Base-by-base conservation (phyloP, 1,139 yeast genomes). In the Taphrina betulina region DNA sequence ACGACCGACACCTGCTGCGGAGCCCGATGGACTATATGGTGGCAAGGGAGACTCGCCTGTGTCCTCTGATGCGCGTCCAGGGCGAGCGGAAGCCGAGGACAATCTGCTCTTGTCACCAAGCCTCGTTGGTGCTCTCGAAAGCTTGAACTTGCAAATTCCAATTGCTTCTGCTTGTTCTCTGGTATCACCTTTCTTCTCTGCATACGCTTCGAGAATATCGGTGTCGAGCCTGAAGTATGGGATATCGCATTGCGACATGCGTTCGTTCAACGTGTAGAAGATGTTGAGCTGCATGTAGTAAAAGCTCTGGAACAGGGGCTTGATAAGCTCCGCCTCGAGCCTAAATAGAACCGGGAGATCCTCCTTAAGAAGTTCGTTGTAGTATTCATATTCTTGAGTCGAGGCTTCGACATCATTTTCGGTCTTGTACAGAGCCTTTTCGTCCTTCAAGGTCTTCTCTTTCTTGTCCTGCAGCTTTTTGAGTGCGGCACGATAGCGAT, bases 201-300 rank as follows among this genome's bases (percentile, higher is more conserved):
- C 71, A 71, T 85, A 92, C 1, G 92, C 84, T 67, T 86, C 92
- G 57, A 85, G 77, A 63, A 92, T 85, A 68, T 89, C 97, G 41
- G 55, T 57, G 16, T 58, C 44, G 67, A 92, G 75, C 69, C 92
- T 95, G 72, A 92, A 92, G 72, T 92, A 90, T 12, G 97, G 96
- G 63, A 92, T 92, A 74, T 92, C 89, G 85, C 90, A 82, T 69
- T 88, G 95, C 71, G 90, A 95, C 88, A 92, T 87, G 65, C 86
- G 79, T 66, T 78, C 84, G 75, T 86, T 90, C 62, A 92, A 75
- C 0, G 96, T 89, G 76, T 92, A 92, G 72, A 89, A 92, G 60
- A 92, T 88, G 75, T 92, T 92, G 74, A 92, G 79, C 74, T 92
- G 99, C 97, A 94, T 92, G 76, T 83, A 92, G 74, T 92, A 92